Percentiles rank a stretch among this genome's conserved stretches.
Conservation (phyloP, 1,139 yeast species). For the Kodamaea plutei region DNA sequence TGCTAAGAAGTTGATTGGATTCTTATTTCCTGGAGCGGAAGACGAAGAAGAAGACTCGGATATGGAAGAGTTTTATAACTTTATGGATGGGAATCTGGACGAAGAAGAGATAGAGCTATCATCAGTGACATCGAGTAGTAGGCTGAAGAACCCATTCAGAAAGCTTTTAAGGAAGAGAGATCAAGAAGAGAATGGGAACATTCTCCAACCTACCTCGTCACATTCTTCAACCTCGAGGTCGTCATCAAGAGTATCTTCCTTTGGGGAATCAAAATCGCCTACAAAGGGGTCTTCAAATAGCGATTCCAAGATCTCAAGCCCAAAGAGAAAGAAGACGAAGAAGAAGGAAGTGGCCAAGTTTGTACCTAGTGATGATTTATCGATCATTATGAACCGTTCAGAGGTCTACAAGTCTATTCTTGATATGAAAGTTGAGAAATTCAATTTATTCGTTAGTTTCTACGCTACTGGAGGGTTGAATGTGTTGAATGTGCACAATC, state of each 20-base stretch:
- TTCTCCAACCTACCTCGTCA: too few relatives aligned
- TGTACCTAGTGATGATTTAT: constrained; percentile 33
- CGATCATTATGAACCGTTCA: constrained; percentile 62
- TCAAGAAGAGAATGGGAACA: too few relatives aligned
- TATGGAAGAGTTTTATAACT: constrained; percentile 1
- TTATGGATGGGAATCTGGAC: background rate
- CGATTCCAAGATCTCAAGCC: too few relatives aligned
- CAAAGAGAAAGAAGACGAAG: too few relatives aligned
- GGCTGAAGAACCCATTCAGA: constrained; percentile 15
- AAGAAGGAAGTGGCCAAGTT: background rate
- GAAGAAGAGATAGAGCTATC: background rate
- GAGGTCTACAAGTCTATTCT: constrained; percentile 63
- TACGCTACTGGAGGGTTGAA: constrained; percentile 67
- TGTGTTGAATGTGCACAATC: constrained; percentile 68
- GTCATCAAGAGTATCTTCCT: too few relatives aligned
- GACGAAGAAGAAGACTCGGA: constrained; percentile 1
- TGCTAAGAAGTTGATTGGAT: constrained; percentile 57
- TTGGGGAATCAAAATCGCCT: too few relatives aligned
- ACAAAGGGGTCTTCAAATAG: too few relatives aligned
- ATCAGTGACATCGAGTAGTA: background rate
- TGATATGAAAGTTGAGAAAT: constrained; percentile 50
- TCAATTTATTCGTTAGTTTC: constrained; percentile 63
- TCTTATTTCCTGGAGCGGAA: constrained; percentile 53
- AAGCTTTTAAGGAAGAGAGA: constrained; percentile 11
- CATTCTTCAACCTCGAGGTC: too few relatives aligned